Evolutionary conservation across 2,329 filamentous ascomycete genomes (phyloP), one percentile per base, ranked within the genome.

Genomic region (Didymosphaeria variabile): DNA sequence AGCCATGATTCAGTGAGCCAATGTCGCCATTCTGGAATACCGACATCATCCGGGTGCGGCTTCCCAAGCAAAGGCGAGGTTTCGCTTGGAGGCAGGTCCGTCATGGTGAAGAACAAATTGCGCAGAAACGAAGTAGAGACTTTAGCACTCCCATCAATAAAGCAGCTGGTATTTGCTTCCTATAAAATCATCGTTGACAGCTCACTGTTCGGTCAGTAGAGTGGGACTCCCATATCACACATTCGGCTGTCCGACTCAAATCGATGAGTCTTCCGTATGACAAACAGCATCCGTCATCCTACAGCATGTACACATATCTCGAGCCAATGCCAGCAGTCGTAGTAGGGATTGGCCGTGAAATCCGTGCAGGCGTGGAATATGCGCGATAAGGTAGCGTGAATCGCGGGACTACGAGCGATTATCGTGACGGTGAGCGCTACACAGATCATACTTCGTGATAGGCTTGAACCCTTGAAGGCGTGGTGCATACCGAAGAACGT

Each of bases 1-100:
- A 92, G 79, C 81, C 86, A 86, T 5, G 42, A 32, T 29, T 55
- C 53, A 3, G 40, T 7, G 19, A 55, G 53, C 31, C 40, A 36
- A 38, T 26, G 29, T 42, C 42, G 42, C 53, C 53, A 55, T 55
- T 46, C 40, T 55, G 53, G 53, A 47, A 46, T 23, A 15, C 15
- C 42, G 31, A 31, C 19, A n/a, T 55, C 42, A 29, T 46, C 42
- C 5, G 31, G 40, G 26, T 55, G 29, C 17, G 42, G 42, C 42
- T 55, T 55, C 29, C 42, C 42, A 31, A 55, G 42, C 42, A 55
- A 36, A n/a, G 53, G 42, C 10, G 53, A 55, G n/a, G 42, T 47
- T 47, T 55, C 53, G 42, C 53, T 55, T 23, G 40, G 42, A 29
- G 53, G 53, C 29, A 55, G 40, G 42, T 55, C 53, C 53, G 47